phyloP scores from a whole-genome alignment of 345 rosid genomes.

The Lepidium sativum region DNA sequence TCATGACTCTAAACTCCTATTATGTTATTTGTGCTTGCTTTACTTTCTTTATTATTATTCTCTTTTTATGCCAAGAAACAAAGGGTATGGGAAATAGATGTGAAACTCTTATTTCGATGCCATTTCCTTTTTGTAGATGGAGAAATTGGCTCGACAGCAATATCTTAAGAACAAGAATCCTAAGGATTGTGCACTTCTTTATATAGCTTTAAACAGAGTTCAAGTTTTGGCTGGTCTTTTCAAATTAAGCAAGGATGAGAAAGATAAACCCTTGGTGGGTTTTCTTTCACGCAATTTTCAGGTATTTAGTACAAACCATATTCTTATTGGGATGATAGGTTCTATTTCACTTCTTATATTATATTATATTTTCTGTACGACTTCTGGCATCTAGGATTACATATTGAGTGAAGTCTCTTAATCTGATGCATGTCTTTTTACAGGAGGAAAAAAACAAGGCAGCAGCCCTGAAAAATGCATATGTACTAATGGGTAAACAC shows the following conservation, averaged over 20 bases:
- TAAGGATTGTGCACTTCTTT: slow-evolving; percentile 81
- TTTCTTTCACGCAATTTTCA: slow-evolving; percentile 91
- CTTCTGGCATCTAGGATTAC: not conserved
- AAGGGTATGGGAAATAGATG: not conserved
- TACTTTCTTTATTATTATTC: not conserved
- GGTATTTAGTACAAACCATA: slow-evolving; percentile 38
- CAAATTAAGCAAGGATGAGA: slow-evolving; percentile 81
- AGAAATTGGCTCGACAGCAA: slow-evolving; percentile 76
- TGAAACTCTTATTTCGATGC: slow-evolving; percentile 11
- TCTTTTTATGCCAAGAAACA: not conserved
- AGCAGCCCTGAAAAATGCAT: slow-evolving; percentile 93
- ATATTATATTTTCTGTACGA: not conserved
- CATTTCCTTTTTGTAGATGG: slow-evolving; percentile 50
- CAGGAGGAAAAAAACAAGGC: slow-evolving; percentile 93
- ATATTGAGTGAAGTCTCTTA: slow-evolving; percentile 9
- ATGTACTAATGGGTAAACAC: slow-evolving; percentile 90
- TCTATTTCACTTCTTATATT: not conserved
- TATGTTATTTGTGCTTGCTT: not conserved
- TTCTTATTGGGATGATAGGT: slow-evolving; percentile 8
- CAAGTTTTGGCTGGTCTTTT: slow-evolving; percentile 95
- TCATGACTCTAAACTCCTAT: not conserved
- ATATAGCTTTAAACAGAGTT: slow-evolving; percentile 73
- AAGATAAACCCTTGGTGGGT: slow-evolving; percentile 82
- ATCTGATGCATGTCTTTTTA: slow-evolving; percentile 2
- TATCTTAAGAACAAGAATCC: slow-evolving; percentile 79